Conservation (phyloP, 2,329 filamentous ascomycete genomes). For the Paracorniculantispora psalliotae region DNA sequence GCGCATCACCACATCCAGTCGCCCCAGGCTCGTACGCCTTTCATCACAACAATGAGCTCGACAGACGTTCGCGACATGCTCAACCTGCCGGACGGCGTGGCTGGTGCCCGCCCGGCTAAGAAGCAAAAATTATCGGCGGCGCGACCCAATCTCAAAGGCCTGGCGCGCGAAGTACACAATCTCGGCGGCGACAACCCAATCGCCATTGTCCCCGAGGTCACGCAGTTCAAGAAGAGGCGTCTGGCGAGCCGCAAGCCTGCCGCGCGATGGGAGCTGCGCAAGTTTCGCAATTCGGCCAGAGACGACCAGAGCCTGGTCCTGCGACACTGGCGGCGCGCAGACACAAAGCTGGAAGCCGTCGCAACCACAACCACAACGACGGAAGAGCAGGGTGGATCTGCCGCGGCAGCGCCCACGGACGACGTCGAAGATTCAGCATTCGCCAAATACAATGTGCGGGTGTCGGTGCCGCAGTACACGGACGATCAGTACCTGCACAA, state of each 20-base stretch:
- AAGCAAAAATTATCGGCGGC: slow-evolving; percentile 66
- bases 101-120: slow-evolving; percentile 57
- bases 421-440: slow-evolving; percentile 59
- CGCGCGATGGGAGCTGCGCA: slow-evolving; percentile 59
- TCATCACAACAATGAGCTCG: slow-evolving; percentile 32
- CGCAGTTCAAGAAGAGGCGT: slow-evolving; percentile 55
- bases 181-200: slow-evolving; percentile 63
- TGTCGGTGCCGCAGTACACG: slow-evolving; percentile 74
- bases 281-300: slow-evolving; percentile 76
- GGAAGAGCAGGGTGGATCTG: slow-evolving; percentile 25
- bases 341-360: slow-evolving; percentile 36
- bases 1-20: background rate
- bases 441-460: slow-evolving; percentile 81
- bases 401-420: slow-evolving; percentile 18
- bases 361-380: slow-evolving; percentile 11
- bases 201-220: slow-evolving; percentile 57
- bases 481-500: slow-evolving; percentile 80
- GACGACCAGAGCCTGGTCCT: slow-evolving; percentile 62
- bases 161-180: slow-evolving; percentile 62
- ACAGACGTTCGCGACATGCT: slow-evolving; percentile 85
- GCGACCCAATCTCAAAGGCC: slow-evolving; percentile 55
- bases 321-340: slow-evolving; percentile 74
- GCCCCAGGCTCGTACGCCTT: background rate
- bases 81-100: slow-evolving; percentile 61
- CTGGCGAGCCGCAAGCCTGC: slow-evolving; percentile 52